Evolutionary conservation across 1,139 yeast species (phyloP).

Genomic region (Dujonia santamariae): DNA sequence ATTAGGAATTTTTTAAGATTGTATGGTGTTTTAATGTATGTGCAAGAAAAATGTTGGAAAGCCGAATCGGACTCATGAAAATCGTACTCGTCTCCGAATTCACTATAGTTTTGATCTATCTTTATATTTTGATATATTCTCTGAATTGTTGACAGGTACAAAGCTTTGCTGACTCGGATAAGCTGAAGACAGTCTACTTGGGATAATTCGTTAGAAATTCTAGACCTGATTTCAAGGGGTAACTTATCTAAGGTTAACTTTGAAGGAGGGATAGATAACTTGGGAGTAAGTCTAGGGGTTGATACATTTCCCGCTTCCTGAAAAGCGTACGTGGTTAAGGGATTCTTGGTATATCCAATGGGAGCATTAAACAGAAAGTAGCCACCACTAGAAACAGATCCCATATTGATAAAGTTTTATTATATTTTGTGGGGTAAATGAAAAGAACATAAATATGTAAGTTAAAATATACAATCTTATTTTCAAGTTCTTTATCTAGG

Average conservation of each 20-base stretch:
- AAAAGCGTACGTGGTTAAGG: constrained; percentile 11
- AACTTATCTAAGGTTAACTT: constrained; percentile 18
- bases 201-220: constrained; percentile 30
- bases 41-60: constrained; percentile 15
- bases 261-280: not conserved
- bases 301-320: too few species aligned
- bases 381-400: too few species aligned
- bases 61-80: constrained; percentile 10
- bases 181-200: constrained; percentile 42
- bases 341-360: constrained; percentile 26
- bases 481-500: too few species aligned
- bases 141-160: constrained; percentile 28
- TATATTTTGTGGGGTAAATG: too few species aligned
- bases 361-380: constrained; percentile 20
- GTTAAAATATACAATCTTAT: too few species aligned
- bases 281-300: constrained; percentile 1
- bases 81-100: constrained; percentile 31
- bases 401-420: too few species aligned
- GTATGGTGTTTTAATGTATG: constrained; percentile 35
- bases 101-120: constrained; percentile 35
- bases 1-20: constrained; percentile 32
- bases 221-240: constrained; percentile 36
- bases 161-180: constrained; percentile 25
- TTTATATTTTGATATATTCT: constrained; percentile 37
- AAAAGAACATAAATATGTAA: too few species aligned